Base-by-base conservation (phyloP, 176 grass and related monocot species). In the Oryza glumipatula region DNA sequence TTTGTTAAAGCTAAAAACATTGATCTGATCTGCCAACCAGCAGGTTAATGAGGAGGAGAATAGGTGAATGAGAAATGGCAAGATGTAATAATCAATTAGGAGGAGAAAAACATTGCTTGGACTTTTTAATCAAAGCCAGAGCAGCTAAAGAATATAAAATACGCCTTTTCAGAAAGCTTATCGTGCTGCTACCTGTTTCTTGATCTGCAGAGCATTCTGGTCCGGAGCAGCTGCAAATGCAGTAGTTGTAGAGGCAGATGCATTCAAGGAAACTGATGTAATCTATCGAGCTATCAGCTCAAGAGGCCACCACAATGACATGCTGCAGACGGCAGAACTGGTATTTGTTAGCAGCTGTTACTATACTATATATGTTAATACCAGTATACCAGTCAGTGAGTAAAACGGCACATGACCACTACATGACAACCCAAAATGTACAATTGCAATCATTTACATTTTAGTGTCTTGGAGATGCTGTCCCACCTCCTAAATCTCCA, bases 241-340 rank as follows among this genome's bases (percentile, higher is more conserved):
- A 21, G 96, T 98, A 80, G 88, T 94, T 49, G 93, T 98, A 74
- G 96, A 98, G 79, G 96, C 96, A 38, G 96, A 98, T 83, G 93
- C 93, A 7, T 98, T 98, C 51, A 98, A 98, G 76, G 93, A 98
- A 74, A 92, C 91, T 0, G 96, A 98, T 39, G 93, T 98, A 10
- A 94, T 98, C 71, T 95, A 94, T 84, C 76, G 88, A 64, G 91
- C 93, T 32, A 95, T 98, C 46, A 98, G 93, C 80, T 98, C 93
- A 54, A 90, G 89, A 86, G 96, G 96, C 4, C 96, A 98, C 76
- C 96, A 98, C 66, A 95, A 92, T 15, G 96, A 98, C 80, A 95
- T 98, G 93, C 67, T 98, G 41, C 89, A 92, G 70, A 95, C 93
- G 0, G 91, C 96, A n/a, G 93, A 98, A 76, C 80, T 98, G 71